These are phyloP conservation scores for Ogataea saltuana DNA, from an alignment of 805 yeast genomes.

Conservation along the genomic window DNA sequence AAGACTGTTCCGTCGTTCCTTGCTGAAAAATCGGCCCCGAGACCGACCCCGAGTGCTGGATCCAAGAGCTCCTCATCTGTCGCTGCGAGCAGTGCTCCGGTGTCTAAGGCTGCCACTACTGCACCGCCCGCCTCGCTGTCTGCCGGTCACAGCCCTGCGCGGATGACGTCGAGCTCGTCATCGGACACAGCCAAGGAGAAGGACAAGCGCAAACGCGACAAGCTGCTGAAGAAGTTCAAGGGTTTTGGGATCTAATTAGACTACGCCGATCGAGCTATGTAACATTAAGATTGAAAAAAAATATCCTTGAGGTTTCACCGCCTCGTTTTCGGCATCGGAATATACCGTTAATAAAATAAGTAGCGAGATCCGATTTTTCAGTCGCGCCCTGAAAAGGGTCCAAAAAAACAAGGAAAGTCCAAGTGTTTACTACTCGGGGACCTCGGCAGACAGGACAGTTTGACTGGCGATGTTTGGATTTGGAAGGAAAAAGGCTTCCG, in stretches of 20 bases:
- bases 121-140: no score
- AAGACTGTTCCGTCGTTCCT: slow-evolving; percentile 26
- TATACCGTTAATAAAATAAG: no score
- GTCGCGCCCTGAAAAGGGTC: neutral
- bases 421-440: neutral
- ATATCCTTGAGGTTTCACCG: no score
- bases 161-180: slow-evolving; percentile 7
- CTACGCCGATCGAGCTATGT: neutral
- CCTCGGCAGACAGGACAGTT: no score
- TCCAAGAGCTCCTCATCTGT: no score
- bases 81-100: no score
- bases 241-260: slow-evolving; percentile 19
- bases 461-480: slow-evolving; percentile 24
- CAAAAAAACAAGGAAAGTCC: neutral
- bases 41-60: no score
- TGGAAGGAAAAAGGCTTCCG: slow-evolving; percentile 28
- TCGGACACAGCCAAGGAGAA: slow-evolving; percentile 11
- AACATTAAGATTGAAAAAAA: neutral
- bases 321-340: no score
- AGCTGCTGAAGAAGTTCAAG: slow-evolving; percentile 28
- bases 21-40: slow-evolving; percentile 21
- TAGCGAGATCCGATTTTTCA: neutral
- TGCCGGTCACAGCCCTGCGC: slow-evolving; percentile 5
- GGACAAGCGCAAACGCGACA: slow-evolving; percentile 22
- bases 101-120: no score